Conservation (phyloP, 2,329 filamentous ascomycete species). For the Coniella vitis region DNA sequence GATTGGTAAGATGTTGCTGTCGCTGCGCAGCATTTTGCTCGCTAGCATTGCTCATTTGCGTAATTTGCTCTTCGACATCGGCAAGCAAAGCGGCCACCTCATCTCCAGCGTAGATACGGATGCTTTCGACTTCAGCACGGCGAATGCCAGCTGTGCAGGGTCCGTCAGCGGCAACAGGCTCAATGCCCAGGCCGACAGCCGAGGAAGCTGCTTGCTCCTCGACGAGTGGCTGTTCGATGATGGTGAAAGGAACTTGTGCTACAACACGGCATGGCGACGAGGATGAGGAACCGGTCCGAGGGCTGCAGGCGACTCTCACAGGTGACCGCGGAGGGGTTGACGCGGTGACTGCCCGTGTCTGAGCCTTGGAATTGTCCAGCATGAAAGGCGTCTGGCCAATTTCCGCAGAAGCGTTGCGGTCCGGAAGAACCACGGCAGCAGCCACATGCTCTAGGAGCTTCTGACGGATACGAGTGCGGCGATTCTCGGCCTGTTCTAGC, state of each 20-base stretch:
- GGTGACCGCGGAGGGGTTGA: conserved; percentile 56
- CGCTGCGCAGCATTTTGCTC: conserved; percentile 30
- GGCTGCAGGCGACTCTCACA: conserved; percentile 33
- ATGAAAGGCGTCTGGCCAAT: conserved; percentile 36
- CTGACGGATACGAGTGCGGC: conserved; percentile 66
- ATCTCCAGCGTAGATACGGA: conserved; percentile 60
- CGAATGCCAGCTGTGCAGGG: conserved; percentile 18
- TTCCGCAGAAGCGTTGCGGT: conserved; percentile 26
- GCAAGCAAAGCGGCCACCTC: conserved; percentile 61
- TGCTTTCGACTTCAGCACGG: conserved; percentile 52
- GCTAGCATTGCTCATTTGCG: conserved; percentile 31
- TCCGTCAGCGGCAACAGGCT: conserved; percentile 17
- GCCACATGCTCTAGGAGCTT: conserved; percentile 78
- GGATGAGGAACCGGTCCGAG: conserved; percentile 28
- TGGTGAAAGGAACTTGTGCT: conserved; percentile 49
- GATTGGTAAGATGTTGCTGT: conserved; percentile 16
- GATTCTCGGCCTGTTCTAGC: conserved; percentile 73
- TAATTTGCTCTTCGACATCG: conserved; percentile 59
- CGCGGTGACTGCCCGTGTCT: conserved; percentile 33
- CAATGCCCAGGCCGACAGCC: conserved; percentile 19
- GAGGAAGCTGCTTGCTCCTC: conserved; percentile 33
- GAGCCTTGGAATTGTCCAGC: conserved; percentile 29
- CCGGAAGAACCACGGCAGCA: conserved; percentile 53
- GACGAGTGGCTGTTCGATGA: conserved; percentile 43
- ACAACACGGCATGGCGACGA: conserved; percentile 45